These are phyloP conservation scores for Plasmodium berghei DNA, from an alignment of 169 alveolate species.

Conservation along the genomic window DNA sequence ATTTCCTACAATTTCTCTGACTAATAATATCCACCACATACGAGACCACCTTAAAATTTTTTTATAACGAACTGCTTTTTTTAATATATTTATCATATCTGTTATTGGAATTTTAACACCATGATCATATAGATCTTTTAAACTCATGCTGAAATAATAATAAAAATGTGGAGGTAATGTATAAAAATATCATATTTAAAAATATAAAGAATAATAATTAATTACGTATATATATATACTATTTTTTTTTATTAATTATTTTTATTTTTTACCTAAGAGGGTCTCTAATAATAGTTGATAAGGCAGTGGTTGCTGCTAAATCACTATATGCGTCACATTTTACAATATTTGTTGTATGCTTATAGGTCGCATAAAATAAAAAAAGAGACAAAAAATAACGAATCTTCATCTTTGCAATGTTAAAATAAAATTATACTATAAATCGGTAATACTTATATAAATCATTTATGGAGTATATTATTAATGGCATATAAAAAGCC, in stretches of 20 bases:
- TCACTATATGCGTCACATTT: conserved; percentile 54
- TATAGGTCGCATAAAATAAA: conserved; percentile 23
- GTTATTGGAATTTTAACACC: conserved; percentile 55
- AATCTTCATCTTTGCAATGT: conserved; percentile 34
- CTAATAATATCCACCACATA: conserved; percentile 74
- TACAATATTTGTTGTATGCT: conserved; percentile 37
- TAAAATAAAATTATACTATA: not conserved
- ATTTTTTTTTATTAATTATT: not conserved
- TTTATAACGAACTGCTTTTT: conserved; percentile 64
- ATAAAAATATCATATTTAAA: not conserved
- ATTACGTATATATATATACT: not conserved
- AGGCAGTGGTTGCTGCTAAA: conserved; percentile 57
- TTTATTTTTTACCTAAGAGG: conserved; percentile 24
- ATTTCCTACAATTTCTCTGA: conserved; percentile 76
- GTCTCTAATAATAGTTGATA: conserved; percentile 29
- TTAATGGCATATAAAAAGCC: no score
- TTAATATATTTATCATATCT: conserved; percentile 20
- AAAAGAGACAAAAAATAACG: conserved; percentile 20
- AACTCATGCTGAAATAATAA: conserved; percentile 31
- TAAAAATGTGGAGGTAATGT: not conserved
- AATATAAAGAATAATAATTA: not conserved
- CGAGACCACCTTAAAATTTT: conserved; percentile 78
- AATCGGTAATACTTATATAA: not conserved
- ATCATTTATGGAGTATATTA: no score
- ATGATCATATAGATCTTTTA: conserved; percentile 70